Percentiles rank a stretch among this genome's conserved stretches.
These are phyloP conservation scores for Biscogniauxia mediterranea DNA, from an alignment of 2,329 filamentous ascomycete genomes.

Conservation along the genomic window DNA sequence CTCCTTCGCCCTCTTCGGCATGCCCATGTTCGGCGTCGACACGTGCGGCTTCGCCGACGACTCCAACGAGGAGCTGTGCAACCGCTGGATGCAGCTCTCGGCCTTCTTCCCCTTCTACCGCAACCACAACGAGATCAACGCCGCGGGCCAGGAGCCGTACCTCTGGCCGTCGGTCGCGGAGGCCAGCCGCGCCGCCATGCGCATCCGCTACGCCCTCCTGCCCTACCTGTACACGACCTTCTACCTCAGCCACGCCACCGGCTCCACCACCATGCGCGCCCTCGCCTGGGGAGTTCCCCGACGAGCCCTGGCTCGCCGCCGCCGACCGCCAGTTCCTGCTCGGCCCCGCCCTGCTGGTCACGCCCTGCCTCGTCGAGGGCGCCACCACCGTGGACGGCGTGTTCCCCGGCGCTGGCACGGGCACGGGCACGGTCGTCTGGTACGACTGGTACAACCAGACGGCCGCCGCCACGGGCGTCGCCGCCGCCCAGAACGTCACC, in stretches of 20 bases:
- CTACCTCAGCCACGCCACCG: constrained; percentile 62
- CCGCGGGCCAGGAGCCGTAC: constrained; percentile 68
- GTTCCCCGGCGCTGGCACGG: constrained; percentile 67
- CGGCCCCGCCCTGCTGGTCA: constrained; percentile 63
- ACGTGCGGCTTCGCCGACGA: constrained; percentile 71
- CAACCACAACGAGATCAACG: constrained; percentile 67
- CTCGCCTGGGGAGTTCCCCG: constrained; percentile 73
- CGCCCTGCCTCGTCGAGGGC: constrained; percentile 64
- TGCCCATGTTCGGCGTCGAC: constrained; percentile 74
- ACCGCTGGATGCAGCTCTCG: constrained; percentile 69
- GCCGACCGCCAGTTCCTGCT: constrained; percentile 72
- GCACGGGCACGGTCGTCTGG: constrained; percentile 64
- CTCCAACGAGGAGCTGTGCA: constrained; percentile 66
- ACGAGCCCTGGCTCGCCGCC: constrained; percentile 65
- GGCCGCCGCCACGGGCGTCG: constrained; percentile 42
- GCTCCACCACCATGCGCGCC: constrained; percentile 70
- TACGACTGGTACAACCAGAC: constrained; percentile 78
- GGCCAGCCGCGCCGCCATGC: constrained; percentile 65
- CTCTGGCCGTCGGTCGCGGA: constrained; percentile 64
- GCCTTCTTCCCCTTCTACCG: constrained; percentile 79
- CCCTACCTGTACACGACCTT: constrained; percentile 77
- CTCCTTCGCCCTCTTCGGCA: constrained; percentile 69
- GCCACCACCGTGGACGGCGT: constrained; percentile 62
- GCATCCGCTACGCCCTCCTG: constrained; percentile 67
- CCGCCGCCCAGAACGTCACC: constrained; percentile 39